Percentiles rank a stretch among this genome's conserved stretches.
Conservation (phyloP, 202 grass and related monocot species). For the Carex arenaria region DNA sequence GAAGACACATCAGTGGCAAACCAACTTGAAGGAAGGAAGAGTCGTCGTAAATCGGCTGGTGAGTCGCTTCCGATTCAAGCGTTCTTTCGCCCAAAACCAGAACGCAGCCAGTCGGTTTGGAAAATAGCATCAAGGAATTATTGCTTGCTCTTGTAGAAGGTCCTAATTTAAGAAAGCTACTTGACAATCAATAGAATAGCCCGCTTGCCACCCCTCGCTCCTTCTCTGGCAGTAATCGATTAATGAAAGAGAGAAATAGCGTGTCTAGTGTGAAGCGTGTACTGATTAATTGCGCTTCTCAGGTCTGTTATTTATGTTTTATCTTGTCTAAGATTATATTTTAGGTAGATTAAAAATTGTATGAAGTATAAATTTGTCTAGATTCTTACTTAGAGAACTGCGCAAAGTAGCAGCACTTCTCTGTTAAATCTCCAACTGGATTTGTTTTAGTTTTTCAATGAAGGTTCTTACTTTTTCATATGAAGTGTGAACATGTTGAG, state of each 20-base stretch:
- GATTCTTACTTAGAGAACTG: neutral
- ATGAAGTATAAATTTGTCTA: neutral
- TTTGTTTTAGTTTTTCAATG: neutral
- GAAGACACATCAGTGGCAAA: neutral
- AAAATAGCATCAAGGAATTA: neutral
- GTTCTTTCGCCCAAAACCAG: neutral
- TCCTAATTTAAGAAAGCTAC: neutral
- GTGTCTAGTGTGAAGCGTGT: slow-evolving; percentile 41
- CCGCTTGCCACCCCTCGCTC: neutral
- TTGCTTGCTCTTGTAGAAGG: neutral
- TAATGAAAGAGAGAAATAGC: slow-evolving; percentile 77
- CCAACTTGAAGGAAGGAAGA: neutral
- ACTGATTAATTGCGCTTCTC: slow-evolving; percentile 58
- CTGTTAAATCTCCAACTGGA: neutral
- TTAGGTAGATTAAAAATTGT: neutral
- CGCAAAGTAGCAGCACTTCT: neutral
- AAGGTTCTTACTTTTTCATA: neutral
- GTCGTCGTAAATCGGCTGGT: neutral
- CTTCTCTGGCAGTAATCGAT: neutral
- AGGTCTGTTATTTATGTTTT: slow-evolving; percentile 31
- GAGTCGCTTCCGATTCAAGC: neutral
- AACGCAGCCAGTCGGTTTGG: neutral
- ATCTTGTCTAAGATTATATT: neutral
- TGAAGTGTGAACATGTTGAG: neutral
- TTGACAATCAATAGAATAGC: neutral